These are phyloP conservation scores for Hemerocallis citrina DNA, from an alignment of 106 monocot genomes.

Conservation along the genomic window DNA sequence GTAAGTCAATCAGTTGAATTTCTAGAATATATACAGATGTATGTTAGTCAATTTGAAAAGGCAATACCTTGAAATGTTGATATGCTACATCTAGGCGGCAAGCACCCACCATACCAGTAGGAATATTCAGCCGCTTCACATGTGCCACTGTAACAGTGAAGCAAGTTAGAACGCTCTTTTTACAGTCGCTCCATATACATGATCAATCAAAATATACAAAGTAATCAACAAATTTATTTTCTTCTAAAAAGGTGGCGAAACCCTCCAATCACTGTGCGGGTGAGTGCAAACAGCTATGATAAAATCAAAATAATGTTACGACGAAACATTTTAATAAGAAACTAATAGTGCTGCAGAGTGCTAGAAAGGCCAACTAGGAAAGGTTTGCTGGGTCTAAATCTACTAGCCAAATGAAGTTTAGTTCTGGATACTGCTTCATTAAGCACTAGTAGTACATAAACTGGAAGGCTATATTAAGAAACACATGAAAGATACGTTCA, in stretches of 20 bases:
- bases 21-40: too few relatives aligned
- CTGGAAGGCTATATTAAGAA: too few relatives aligned
- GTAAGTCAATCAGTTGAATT: too few relatives aligned
- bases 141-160: conserved; percentile 44
- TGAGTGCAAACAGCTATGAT: background rate
- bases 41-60: background rate
- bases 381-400: too few relatives aligned
- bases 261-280: background rate
- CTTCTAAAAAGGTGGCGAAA: background rate
- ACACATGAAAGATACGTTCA: too few relatives aligned
- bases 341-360: too few relatives aligned
- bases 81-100: conserved; percentile 95
- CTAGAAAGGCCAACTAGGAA: background rate
- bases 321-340: too few relatives aligned
- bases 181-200: background rate
- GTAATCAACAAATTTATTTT: background rate
- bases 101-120: conserved; percentile 87
- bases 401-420: too few relatives aligned
- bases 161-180: conserved; percentile 2
- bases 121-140: conserved; percentile 77
- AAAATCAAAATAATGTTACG: background rate
- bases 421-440: too few relatives aligned
- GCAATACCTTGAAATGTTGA: conserved; percentile 84
- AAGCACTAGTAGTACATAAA: too few relatives aligned
- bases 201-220: background rate